phyloP scores from a whole-genome alignment of 768 basidiomycete genomes.

The Basidioascus undulatus region DNA sequence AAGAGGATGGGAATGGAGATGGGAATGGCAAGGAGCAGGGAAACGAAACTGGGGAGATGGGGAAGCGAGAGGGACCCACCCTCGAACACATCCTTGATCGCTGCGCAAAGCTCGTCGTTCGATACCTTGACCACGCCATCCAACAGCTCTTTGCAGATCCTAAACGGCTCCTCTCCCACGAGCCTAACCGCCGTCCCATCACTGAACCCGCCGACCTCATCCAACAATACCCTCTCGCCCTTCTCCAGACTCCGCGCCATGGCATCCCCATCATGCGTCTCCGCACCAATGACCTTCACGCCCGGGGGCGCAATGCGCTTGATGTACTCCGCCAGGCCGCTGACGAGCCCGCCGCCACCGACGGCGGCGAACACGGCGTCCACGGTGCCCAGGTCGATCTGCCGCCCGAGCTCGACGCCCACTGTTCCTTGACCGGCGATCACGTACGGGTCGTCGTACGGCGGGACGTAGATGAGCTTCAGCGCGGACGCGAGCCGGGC shows the following conservation, averaged over 20 bases:
- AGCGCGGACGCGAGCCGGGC: constrained; percentile 51
- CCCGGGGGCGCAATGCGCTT: constrained; percentile 71
- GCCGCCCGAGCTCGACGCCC: constrained; percentile 84
- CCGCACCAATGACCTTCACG: constrained; percentile 66
- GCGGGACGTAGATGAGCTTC: constrained; percentile 73
- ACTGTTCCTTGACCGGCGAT: constrained; percentile 94
- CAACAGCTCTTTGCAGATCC: constrained; percentile 62
- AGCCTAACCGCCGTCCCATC: constrained; percentile 94
- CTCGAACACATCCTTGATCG: constrained; percentile 97
- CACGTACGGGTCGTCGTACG: constrained; percentile 88
- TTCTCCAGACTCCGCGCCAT: constrained; percentile 60
- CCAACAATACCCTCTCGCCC: constrained; percentile 57
- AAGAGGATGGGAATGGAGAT: constrained; percentile 1
- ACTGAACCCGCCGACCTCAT: constrained; percentile 85
- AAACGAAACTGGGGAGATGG: background rate
- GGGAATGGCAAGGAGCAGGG: background rate
- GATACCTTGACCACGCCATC: constrained; percentile 63
- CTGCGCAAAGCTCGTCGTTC: constrained; percentile 93
- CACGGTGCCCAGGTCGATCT: constrained; percentile 42
- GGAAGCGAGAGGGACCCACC: constrained; percentile 25
- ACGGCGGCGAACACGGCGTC: constrained; percentile 75
- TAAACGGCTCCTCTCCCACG: constrained; percentile 83
- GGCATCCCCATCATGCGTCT: constrained; percentile 84
- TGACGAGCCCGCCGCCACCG: constrained; percentile 76
- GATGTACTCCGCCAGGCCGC: constrained; percentile 79